These are phyloP conservation scores for Melanomma pulvis-pyrius DNA, from an alignment of 495 filamentous ascomycete species.

Conservation along the genomic window DNA sequence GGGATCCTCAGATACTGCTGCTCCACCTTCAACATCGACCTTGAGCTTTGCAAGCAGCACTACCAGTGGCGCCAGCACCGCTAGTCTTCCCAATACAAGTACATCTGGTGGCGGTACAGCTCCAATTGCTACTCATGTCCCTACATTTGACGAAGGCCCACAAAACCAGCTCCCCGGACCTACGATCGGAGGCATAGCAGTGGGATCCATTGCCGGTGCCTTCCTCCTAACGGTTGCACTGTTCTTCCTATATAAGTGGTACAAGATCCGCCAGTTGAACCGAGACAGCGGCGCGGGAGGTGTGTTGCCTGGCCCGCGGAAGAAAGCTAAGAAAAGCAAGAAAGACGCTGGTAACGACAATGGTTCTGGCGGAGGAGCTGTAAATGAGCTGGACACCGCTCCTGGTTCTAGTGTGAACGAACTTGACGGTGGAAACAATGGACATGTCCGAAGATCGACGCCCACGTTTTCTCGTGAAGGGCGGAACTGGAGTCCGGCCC, in stretches of 20 bases:
- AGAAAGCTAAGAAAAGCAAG: not conserved
- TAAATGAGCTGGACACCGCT: not conserved
- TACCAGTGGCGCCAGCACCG: not conserved
- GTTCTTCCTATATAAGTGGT: slow-evolving; percentile 1
- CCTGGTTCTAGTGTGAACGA: not conserved
- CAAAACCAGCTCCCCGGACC: not conserved
- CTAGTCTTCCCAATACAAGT: no score
- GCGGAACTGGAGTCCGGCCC: not conserved
- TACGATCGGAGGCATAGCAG: not conserved
- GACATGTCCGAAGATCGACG: not conserved
- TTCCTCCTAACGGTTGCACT: not conserved
- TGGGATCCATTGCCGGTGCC: not conserved
- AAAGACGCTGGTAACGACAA: not conserved
- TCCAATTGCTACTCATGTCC: not conserved
- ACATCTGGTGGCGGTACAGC: no score
- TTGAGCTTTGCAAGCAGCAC: not conserved
- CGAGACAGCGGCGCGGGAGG: not conserved
- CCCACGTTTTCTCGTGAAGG: not conserved
- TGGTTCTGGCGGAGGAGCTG: not conserved
- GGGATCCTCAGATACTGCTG: not conserved
- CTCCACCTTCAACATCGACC: not conserved
- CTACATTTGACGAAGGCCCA: not conserved
- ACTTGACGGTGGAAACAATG: not conserved
- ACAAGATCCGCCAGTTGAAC: not conserved
- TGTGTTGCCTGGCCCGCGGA: not conserved